Percentiles rank a stretch among this genome's conserved stretches.
Conservation (phyloP, 2,329 filamentous ascomycete genomes). For the Tolypocladium ophioglossoides region DNA sequence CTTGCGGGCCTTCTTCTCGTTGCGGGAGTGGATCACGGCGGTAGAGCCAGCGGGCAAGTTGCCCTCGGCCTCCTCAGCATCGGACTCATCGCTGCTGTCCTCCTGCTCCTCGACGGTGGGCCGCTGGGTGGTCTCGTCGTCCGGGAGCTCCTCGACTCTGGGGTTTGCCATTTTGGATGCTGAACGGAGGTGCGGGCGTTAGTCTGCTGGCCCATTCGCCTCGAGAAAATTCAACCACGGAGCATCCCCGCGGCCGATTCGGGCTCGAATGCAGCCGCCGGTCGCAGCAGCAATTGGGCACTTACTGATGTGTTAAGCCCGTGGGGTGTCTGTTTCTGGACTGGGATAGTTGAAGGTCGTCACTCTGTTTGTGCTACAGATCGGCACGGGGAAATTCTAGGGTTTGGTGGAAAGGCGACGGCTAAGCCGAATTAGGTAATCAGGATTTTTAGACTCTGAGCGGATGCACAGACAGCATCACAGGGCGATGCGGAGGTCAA, state of each 20-base stretch:
- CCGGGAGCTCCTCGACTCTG: slow-evolving; percentile 93
- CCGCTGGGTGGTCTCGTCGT: slow-evolving; percentile 73
- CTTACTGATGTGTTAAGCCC: slow-evolving; percentile 27
- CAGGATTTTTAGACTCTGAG: slow-evolving; percentile 8
- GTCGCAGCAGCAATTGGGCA: slow-evolving; percentile 11
- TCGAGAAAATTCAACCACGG: slow-evolving; percentile 2
- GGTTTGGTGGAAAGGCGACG: slow-evolving; percentile 28
- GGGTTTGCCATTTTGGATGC: slow-evolving; percentile 79
- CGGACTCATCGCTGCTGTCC: slow-evolving; percentile 64
- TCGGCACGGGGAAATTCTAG: slow-evolving; percentile 31
- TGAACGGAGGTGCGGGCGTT: slow-evolving; percentile 1
- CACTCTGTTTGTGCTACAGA: slow-evolving; percentile 28
- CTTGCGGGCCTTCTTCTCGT: slow-evolving; percentile 99
- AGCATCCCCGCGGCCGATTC: not conserved
- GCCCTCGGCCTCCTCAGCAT: slow-evolving; percentile 72
- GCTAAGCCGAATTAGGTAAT: slow-evolving; percentile 32
- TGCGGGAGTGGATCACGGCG: slow-evolving; percentile 91
- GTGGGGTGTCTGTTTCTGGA: slow-evolving; percentile 18
- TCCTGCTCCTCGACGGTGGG: slow-evolving; percentile 65
- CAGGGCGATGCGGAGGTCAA: not conserved
- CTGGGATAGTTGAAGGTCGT: slow-evolving; percentile 17
- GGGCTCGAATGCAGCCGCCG: not conserved
- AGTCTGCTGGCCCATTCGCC: not conserved
- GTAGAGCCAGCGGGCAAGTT: slow-evolving; percentile 72
- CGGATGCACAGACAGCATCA: not conserved